These are phyloP conservation scores for Linnemannia elongata DNA, from an alignment of 192 early-diverging fungal genomes.

Conservation along the genomic window DNA sequence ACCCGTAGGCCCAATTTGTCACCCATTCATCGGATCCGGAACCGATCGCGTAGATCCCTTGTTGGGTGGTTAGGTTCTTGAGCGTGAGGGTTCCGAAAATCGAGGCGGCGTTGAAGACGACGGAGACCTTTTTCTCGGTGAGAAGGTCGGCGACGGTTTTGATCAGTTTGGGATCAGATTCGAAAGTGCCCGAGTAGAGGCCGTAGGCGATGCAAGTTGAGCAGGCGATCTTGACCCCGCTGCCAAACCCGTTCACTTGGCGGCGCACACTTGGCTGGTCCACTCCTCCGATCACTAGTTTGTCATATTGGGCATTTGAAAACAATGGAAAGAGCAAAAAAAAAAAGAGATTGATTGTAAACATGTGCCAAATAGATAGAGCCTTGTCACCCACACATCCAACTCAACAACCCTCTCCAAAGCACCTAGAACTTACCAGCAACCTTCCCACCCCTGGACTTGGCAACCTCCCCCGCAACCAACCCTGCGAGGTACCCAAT, in stretches of 20 bases:
- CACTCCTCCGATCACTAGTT: conserved; percentile 52
- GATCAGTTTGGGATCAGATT: conserved; percentile 20
- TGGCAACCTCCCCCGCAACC: conserved; percentile 54
- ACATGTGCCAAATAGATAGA: not conserved
- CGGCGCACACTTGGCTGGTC: conserved; percentile 53
- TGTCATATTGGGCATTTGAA: not conserved
- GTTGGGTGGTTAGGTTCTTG: conserved; percentile 50
- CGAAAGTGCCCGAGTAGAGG: conserved; percentile 50
- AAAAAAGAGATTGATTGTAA: not conserved
- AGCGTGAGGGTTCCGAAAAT: conserved; percentile 52
- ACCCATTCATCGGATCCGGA: conserved; percentile 56
- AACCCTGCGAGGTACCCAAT: conserved; percentile 55
- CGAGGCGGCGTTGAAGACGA: conserved; percentile 52
- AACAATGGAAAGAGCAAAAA: not conserved
- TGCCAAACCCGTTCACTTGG: conserved; percentile 56
- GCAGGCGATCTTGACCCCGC: conserved; percentile 49
- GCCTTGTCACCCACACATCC: not conserved
- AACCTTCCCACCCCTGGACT: conserved; percentile 42
- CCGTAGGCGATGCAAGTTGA: conserved; percentile 47
- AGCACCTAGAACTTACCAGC: conserved; percentile 25
- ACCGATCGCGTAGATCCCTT: conserved; percentile 52
- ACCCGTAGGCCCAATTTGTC: conserved; percentile 58
- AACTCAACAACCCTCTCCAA: not conserved
- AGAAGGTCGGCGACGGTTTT: conserved; percentile 6
- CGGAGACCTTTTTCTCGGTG: conserved; percentile 29